Evolutionary conservation across 805 yeast genomes (phyloP).

Genomic region (Suhomyces sp.): DNA sequence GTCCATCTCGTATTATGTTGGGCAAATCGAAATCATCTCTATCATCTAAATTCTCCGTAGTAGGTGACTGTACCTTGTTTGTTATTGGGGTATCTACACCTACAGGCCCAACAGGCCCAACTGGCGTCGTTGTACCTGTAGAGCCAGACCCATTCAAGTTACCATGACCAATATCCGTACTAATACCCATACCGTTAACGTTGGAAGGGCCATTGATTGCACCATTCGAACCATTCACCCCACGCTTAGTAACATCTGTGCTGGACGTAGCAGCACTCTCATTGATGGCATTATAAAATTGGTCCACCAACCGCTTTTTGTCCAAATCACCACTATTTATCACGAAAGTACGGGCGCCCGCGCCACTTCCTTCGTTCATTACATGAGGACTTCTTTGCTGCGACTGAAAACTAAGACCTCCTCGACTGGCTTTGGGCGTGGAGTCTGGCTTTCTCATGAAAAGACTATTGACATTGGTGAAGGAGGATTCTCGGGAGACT

Average conservation of each 20-base stretch:
- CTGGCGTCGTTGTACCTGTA: neutral
- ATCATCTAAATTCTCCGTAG: slow-evolving; percentile 4
- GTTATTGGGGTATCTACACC: neutral
- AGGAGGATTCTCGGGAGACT: slow-evolving; percentile 1
- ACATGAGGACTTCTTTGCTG: slow-evolving; percentile 7
- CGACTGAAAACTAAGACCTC: slow-evolving; percentile 5
- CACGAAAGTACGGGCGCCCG: slow-evolving; percentile 4
- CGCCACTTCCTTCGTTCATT: slow-evolving; percentile 3
- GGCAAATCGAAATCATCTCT: neutral
- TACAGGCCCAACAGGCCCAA: neutral
- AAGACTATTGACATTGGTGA: slow-evolving; percentile 6
- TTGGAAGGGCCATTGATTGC: neutral
- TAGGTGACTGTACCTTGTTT: neutral
- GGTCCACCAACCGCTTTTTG: slow-evolving; percentile 39
- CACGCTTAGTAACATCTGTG: slow-evolving; percentile 2
- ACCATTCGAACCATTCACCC: neutral
- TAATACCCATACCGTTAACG: neutral
- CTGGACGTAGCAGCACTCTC: slow-evolving; percentile 12
- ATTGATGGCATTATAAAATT: slow-evolving; percentile 30
- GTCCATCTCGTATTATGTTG: neutral
- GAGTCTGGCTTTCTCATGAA: slow-evolving; percentile 8
- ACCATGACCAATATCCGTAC: neutral
- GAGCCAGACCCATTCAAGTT: neutral
- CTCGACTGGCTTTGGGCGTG: slow-evolving; percentile 1
- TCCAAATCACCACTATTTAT: slow-evolving; percentile 12